Percentiles rank a stretch among this genome's conserved stretches.
Evolutionary conservation across 257 asterid species (phyloP).

Genomic region (Solanum medicagineum): DNA sequence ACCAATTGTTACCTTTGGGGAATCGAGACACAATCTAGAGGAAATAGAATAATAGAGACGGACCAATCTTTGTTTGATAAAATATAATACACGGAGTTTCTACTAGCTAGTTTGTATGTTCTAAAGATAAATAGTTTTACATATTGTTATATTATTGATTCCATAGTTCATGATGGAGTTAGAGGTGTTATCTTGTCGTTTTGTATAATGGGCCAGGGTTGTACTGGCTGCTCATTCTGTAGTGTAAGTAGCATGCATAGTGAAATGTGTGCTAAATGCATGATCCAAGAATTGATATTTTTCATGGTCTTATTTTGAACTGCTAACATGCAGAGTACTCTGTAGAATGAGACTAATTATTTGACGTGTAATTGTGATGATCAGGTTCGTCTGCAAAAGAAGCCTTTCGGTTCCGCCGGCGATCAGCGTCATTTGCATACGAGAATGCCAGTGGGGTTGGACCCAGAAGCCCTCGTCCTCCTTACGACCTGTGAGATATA

Average conservation of each 20-base stretch:
- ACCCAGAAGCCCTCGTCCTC: slow-evolving; percentile 93
- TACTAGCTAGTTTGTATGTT: background rate
- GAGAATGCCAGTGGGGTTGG: slow-evolving; percentile 75
- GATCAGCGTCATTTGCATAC: slow-evolving; percentile 66
- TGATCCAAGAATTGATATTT: background rate
- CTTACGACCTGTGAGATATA: slow-evolving; percentile 71
- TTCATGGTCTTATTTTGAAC: background rate
- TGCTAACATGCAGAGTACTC: background rate
- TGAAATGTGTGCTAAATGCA: background rate
- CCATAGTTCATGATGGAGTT: background rate
- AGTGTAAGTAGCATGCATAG: background rate
- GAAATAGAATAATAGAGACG: background rate
- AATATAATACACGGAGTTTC: background rate
- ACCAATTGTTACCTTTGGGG: background rate
- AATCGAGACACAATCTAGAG: background rate
- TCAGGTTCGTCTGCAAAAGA: slow-evolving; percentile 62
- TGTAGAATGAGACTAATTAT: background rate
- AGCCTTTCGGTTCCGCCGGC: slow-evolving; percentile 59
- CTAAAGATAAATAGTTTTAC: background rate
- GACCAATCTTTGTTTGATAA: background rate
- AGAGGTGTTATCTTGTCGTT: background rate
- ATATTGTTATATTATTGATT: background rate
- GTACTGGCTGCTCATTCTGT: background rate
- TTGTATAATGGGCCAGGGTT: background rate
- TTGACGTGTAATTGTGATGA: background rate